Evolutionary conservation across 202 grass and related monocot species (phyloP).

Genomic region (Bolboschoenoplectus hybrid): DNA sequence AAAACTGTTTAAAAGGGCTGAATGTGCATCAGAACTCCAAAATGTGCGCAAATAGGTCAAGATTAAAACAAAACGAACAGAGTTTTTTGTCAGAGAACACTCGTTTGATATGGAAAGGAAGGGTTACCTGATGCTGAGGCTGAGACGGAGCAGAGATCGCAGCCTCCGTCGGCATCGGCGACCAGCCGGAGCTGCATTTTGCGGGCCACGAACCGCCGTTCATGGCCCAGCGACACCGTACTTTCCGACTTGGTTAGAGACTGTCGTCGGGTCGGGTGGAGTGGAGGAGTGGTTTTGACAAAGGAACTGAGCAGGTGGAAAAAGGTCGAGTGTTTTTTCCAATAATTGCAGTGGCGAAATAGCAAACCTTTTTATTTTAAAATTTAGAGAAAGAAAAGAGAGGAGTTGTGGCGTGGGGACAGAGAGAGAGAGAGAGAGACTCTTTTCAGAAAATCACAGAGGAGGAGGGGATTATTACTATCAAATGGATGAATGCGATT

Average conservation of each 20-base stretch:
- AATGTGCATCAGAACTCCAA: neutral
- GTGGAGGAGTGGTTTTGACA: neutral
- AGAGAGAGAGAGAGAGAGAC: neutral
- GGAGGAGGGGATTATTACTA: neutral
- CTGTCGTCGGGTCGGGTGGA: neutral
- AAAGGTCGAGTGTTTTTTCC: slow-evolving; percentile 1
- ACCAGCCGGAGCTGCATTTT: slow-evolving; percentile 40
- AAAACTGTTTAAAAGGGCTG: neutral
- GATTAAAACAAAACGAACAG: neutral
- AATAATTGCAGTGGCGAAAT: slow-evolving; percentile 27
- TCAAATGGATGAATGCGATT: neutral
- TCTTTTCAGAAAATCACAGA: neutral
- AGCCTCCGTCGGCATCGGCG: neutral
- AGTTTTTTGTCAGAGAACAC: neutral
- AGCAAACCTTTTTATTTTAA: neutral
- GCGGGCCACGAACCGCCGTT: slow-evolving; percentile 33
- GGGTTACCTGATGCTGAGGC: slow-evolving; percentile 31
- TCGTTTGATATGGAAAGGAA: neutral
- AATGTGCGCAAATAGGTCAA: neutral
- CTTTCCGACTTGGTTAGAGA: neutral
- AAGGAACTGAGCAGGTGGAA: slow-evolving; percentile 21
- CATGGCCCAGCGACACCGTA: slow-evolving; percentile 25
- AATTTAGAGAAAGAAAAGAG: neutral
- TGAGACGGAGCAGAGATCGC: slow-evolving; percentile 26
- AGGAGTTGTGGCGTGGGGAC: neutral